Evolutionary conservation across 2,329 filamentous ascomycete genomes (phyloP), one percentile per base, ranked within the genome.

Genomic region (Sporothrix inflata): DNA sequence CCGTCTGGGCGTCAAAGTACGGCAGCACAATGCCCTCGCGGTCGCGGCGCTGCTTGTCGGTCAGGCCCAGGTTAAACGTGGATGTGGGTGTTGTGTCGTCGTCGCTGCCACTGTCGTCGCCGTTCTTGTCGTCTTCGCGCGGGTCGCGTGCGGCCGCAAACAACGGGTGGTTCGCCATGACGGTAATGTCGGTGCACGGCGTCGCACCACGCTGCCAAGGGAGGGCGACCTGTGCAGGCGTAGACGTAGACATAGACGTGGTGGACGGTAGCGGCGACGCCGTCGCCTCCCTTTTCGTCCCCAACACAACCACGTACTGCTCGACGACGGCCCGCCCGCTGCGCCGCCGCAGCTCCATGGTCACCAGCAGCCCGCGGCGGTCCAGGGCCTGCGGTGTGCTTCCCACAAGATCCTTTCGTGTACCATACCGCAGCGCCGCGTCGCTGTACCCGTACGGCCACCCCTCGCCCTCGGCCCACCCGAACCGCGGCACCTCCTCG

Each of bases 1-100:
- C 91, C 70, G 90, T 93, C 85, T 99, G 96, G 30, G 96, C 96
- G 84, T 99, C 96, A 81, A 97, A 98, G 80, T 99, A 98, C 19
- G 96, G 96, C 80, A 98, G 80, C 53, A 98, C 92, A 9, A 99
- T 93, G 0, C 92, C 93, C 77, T 98, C 95, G 34, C 96, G 85
- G 68, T 97, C 95, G 75, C 87, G 86, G 77, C 92, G 88, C 83
- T 99, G 96, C 83, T 96, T 94, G 73, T 97, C 95, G 21, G 95
- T 98, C 73, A 99, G 83, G 0, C 91, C 91, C 4, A 99, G 82
- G 75, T 92, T 91, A 79, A 99, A 99, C 0, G 95, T 97, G 11
- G 92, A 91, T 24, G 47, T 78, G 83, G 1, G 75, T 80, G 7
- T 78, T 80, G 7, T 78, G 0, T 78, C 81, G 72, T 89, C 85